Base-by-base conservation (phyloP, 805 yeast genomes). In the Maudiozyma barnettii region DNA sequence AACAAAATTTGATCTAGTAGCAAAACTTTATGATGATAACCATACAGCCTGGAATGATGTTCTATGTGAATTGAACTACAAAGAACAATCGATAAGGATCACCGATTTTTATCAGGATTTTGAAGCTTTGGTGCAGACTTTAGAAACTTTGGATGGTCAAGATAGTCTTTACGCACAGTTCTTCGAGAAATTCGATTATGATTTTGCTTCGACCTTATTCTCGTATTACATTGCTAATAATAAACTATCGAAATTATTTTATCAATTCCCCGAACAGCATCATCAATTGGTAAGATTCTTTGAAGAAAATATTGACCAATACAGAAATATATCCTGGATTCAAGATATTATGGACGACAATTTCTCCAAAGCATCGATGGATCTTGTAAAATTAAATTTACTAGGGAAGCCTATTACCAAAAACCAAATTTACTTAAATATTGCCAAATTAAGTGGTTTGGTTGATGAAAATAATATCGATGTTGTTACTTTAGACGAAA, bases 251-350 rank as follows among this genome's bases (percentile, higher is more conserved):
- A 63, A 74, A 2, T 59, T 88, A 26, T 69, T 89, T 43, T 66
- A 75, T 12, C 78, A 74, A 14, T 82, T 82, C 59, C 75, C 78
- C 8, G 70, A 74, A 26, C 78, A 78, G 55, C 69, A 73, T 23
- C 61, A 63, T 1, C 75, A 66, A 52, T 63, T 86, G 45, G 67
- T 73, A 23, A 62, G 65, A 51, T 89, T 79, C 57, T 74, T 89
- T 49, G 54, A 61, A 2, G 70, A 71, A 29, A 64, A 67, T 45
- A 60, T 67, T 23, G 56, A 65, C 2, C 69, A 71, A 47, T 75
- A 77, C 35, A 72, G 78, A 4, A 66, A 73, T 38, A 74, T 85
- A 44, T 74, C 86, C 2, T 89, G 96, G 96, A 81, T 88, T 19
- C 73, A 77, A 47, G 75, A 82, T 48, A 61, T 87, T 13, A 60